Conservation (phyloP, 345 rosid species). For the Kernera saxatilis region DNA sequence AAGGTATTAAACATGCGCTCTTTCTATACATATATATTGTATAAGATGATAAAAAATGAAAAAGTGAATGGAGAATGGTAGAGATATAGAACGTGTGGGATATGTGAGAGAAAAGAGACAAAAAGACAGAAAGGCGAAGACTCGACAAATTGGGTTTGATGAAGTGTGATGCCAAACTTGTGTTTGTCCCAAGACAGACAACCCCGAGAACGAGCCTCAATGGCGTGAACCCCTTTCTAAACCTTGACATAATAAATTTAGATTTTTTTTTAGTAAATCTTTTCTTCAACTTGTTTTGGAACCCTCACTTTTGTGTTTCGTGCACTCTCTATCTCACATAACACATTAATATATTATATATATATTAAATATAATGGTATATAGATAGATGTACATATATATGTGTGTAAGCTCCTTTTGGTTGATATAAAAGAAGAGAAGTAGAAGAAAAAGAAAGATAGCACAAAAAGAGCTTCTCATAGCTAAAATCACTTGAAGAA, state of each 20-base stretch:
- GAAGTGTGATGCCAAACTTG: slow-evolving; percentile 30
- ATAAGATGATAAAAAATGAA: neutral
- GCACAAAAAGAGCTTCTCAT: neutral
- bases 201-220: slow-evolving; percentile 34
- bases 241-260: slow-evolving; percentile 5
- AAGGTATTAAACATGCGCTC: neutral
- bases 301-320: slow-evolving; percentile 61
- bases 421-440: slow-evolving; percentile 21
- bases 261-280: neutral
- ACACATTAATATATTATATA: neutral
- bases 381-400: neutral
- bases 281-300: slow-evolving; percentile 39
- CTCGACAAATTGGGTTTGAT: slow-evolving; percentile 26
- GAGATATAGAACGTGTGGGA: neutral
- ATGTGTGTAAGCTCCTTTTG: neutral
- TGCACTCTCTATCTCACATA: slow-evolving; percentile 24
- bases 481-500: neutral
- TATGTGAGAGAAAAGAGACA: neutral
- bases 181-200: slow-evolving; percentile 29
- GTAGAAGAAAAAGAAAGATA: slow-evolving; percentile 14
- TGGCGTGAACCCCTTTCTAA: slow-evolving; percentile 30
- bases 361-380: neutral
- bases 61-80: neutral
- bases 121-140: slow-evolving; percentile 15
- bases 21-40: neutral